These are phyloP conservation scores for Pseudodiploospora longispora DNA, from an alignment of 2,329 filamentous ascomycete genomes.

Conservation along the genomic window DNA sequence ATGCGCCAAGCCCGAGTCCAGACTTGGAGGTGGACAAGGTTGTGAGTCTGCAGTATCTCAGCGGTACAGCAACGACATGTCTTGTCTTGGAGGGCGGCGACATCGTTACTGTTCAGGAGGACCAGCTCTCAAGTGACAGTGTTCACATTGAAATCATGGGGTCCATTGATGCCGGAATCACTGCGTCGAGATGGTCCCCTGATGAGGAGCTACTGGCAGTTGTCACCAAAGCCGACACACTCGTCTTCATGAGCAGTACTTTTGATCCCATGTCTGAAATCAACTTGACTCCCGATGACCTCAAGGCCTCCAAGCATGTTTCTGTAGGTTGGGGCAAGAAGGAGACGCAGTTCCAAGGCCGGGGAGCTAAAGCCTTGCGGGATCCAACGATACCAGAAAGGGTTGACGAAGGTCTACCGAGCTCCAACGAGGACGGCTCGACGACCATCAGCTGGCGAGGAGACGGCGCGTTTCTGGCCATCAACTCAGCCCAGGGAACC, in stretches of 20 bases:
- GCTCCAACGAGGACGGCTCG: conserved; percentile 61
- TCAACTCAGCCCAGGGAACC: conserved; percentile 67
- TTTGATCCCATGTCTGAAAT: conserved; percentile 80
- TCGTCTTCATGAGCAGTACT: conserved; percentile 85
- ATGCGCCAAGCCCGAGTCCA: conserved; percentile 72
- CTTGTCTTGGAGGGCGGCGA: conserved; percentile 85
- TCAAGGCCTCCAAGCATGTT: conserved; percentile 85
- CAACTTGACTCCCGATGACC: conserved; percentile 63
- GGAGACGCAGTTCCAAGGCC: conserved; percentile 95
- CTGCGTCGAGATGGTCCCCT: conserved; percentile 84
- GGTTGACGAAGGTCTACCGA: conserved; percentile 74
- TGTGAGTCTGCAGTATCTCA: conserved; percentile 75
- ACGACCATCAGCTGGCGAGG: conserved; percentile 85
- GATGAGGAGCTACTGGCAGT: conserved; percentile 88
- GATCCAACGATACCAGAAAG: conserved; percentile 94
- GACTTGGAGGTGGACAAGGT: conserved; percentile 69
- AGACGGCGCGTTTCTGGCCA: conserved; percentile 82
- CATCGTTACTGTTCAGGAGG: conserved; percentile 75
- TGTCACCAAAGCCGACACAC: conserved; percentile 67
- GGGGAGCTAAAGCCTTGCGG: conserved; percentile 73
- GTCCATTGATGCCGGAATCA: conserved; percentile 85
- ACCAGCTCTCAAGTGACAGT: conserved; percentile 39
- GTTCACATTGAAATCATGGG: conserved; percentile 92
- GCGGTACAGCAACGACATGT: conserved; percentile 69
- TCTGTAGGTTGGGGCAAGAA: conserved; percentile 98